A percentile compares a stretch with the other conserved stretches of the same genome.
Evolutionary conservation across 768 basidiomycete species (phyloP).

Genomic region (Russula olivacea): DNA sequence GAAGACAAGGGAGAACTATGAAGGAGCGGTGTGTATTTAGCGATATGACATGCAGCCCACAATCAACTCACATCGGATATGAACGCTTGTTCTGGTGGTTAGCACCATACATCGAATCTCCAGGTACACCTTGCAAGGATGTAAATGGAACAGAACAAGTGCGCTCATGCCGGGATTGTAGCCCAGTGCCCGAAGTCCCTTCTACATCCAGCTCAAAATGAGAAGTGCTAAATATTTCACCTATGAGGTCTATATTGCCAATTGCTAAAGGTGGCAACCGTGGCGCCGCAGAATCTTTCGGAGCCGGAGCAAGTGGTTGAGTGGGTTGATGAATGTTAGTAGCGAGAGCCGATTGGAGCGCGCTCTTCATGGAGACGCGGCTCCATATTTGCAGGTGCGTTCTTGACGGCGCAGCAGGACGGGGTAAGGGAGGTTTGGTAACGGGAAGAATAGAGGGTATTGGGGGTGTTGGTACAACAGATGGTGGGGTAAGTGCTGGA

Average conservation of each 20-base stretch:
- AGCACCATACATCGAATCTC: not conserved
- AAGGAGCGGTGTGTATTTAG: not conserved
- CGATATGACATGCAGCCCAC: not conserved
- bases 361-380: constrained; percentile 23
- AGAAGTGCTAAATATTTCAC: constrained; percentile 24
- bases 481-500: constrained; percentile 23
- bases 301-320: not conserved
- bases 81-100: constrained; percentile 8
- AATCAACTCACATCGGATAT: constrained; percentile 4
- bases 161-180: constrained; percentile 21
- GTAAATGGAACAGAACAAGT: constrained; percentile 23
- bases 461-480: constrained; percentile 24
- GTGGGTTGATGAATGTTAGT: constrained; percentile 17
- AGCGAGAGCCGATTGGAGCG: constrained; percentile 24
- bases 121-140: constrained; percentile 1
- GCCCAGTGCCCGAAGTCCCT: not conserved
- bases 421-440: constrained; percentile 3
- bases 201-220: constrained; percentile 11
- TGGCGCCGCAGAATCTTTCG: constrained; percentile 12
- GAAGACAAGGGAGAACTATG: constrained; percentile 4
- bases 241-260: constrained; percentile 19
- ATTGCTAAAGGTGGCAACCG: constrained; percentile 24
- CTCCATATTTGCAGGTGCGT: constrained; percentile 24
- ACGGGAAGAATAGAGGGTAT: constrained; percentile 4
- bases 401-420: constrained; percentile 10